Evolutionary conservation across 768 basidiomycete species (phyloP), one percentile per base, ranked within the genome.

Genomic region (Crassisporium funariophilum): DNA sequence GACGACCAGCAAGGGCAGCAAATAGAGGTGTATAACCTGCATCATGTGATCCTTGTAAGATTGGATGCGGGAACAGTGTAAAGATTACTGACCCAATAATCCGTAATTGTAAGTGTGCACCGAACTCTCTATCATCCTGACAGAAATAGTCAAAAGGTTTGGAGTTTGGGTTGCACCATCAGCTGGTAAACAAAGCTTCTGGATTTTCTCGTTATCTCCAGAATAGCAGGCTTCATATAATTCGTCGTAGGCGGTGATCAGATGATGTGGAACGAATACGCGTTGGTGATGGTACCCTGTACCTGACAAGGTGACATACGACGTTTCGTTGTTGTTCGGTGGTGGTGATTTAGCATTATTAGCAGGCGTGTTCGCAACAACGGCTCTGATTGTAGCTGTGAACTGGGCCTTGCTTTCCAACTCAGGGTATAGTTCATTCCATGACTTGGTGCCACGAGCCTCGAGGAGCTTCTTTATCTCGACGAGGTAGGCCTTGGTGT

Each of bases 141-240:
- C 75, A 2, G 70, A 64, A 13, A 83, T 74, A 31, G 75, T 74
- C 10, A 81, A 61, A 1, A 72, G 72, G 5, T 50, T 41, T 15
- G 62, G 56, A n/a, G n/a, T n/a, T n/a, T n/a, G n/a, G 7, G 60
- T 56, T 10, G 53, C 4, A 21, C 55, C 61, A 4, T 68, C 60
- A 3, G 68, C 57, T 1, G 81, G 81, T n/a, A 83, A 61, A 58
- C 83, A 86, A 5, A 84, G 62, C 17, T 71, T 61, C 52, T 77
- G 66, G 19, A 86, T 69, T 46, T 67, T 73, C 16, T 65, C 74
- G 42, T 78, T 75, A 55, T 82, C 71, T 2, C 83, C 82, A 3
- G 58, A 53, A 58, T 69, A 78, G 54, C 76, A 79, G 2, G 82
- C 83, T 53, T 81, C 79, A 50, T 68, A 83, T 0, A 84, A 68